phyloP scores from a whole-genome alignment of 2,329 filamentous ascomycete genomes.

The Coccinonectria pachysandricola region DNA sequence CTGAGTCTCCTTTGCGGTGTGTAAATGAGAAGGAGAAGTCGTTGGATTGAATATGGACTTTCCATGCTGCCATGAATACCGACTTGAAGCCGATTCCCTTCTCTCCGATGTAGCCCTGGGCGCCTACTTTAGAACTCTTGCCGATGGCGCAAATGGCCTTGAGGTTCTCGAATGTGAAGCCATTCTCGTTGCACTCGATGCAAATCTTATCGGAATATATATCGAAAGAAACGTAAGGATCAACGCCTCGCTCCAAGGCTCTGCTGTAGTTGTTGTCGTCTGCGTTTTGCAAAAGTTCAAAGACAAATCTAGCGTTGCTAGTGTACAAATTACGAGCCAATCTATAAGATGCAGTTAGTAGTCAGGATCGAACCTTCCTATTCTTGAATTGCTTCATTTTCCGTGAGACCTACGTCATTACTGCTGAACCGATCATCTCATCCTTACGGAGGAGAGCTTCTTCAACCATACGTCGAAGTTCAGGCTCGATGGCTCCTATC shows the following conservation, averaged over 20 bases:
- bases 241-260: conserved; percentile 6
- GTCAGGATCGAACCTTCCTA: no score
- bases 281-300: conserved; percentile 44
- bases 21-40: conserved; percentile 34
- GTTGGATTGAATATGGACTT: conserved; percentile 34
- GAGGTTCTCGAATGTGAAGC: conserved; percentile 32
- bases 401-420: conserved; percentile 10
- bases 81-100: conserved; percentile 44
- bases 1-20: conserved; percentile 28
- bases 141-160: conserved; percentile 35
- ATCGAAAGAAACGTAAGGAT: conserved; percentile 25
- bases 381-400: no score
- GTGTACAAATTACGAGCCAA: conserved; percentile 33
- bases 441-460: conserved; percentile 14
- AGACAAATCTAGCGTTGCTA: conserved; percentile 36
- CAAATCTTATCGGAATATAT: conserved; percentile 28
- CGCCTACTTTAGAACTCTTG: conserved; percentile 33
- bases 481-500: conserved; percentile 9
- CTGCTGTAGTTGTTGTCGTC: conserved; percentile 37
- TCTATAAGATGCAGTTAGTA: conserved; percentile 14
- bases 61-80: conserved; percentile 35
- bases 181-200: conserved; percentile 41
- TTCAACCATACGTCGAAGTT: conserved; percentile 10
- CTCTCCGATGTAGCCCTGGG: conserved; percentile 35
- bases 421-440: conserved; percentile 14